Base-by-base conservation (phyloP, 805 yeast genomes). In the Starmerella ratchasimensis region DNA sequence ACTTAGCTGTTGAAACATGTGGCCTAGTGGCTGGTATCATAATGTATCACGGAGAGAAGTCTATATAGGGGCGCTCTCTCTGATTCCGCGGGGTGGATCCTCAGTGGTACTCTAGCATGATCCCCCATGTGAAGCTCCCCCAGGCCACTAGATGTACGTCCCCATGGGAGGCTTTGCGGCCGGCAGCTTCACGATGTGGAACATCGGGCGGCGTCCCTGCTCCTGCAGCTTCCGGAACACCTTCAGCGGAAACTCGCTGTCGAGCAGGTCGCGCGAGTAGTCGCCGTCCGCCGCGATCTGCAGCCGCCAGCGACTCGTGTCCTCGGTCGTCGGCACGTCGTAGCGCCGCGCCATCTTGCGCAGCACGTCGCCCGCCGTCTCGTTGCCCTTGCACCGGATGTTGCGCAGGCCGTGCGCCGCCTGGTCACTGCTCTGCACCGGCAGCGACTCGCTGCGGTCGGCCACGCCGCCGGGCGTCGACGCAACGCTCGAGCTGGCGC, bases 291-390 rank as follows among this genome's bases (percentile, higher is more conserved):
- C 84, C 53, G 93, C 80, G 13, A 88, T 80, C 14, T 86, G 84
- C 36, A 88, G 62, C 2, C 86, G 94, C 54, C 84, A 88, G 51
- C 82, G 79, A 36, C 80, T 68, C 86, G 94, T 80, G 53, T 83
- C 94, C 36, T 72, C 76, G 23, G 73, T 71, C n/a, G n/a, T n/a
- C n/a, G n/a, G n/a, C 34, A 88, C 67, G 42, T 75, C 76, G 59
- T 86, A 93, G 43, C 93, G 68, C 48, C 76, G 73, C 80, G 83
- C 76, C 4, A 94, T 95, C 25, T 79, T 82, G 51, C 81, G 93
- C 33, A 90, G 61, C 17, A 88, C 78, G 55, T 80, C 80, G 49
- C 79, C 75, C 55, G 95, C 84, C 2, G 95, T 84, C 50, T 88
- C 97, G 38, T 84, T 94, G 19, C 81, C 74, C 6, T 88, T 78